Base-by-base conservation (phyloP, 2,329 filamentous ascomycete genomes). In the Magnaporthales sp. region DNA sequence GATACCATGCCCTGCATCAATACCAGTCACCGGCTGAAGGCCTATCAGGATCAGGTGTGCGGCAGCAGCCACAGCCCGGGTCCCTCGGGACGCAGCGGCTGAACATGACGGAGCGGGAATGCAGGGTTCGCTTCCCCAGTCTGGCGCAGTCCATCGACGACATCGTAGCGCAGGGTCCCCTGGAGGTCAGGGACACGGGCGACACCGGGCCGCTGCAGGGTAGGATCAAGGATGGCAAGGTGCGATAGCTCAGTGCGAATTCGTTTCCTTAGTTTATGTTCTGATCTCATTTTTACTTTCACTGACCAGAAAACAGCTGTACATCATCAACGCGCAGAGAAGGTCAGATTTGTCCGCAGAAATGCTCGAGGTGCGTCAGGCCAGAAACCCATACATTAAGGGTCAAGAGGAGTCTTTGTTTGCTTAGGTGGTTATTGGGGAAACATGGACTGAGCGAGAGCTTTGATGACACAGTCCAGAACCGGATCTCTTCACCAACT, bases 401-500 rank as follows among this genome's bases (percentile, higher is more conserved):
- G 38, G 5, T 51, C 15, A 2, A 51, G 19, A 6, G 38, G 8
- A 51, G n/a, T 51, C 11, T 7, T 51, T n/a, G 6, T 51, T 10
- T 26, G 13, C 11, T 11, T n/a, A 15, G 24, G 54, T n/a, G 22
- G 7, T 27, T 58, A 15, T 13, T 58, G 4, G 10, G 24, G n/a
- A 8, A 26, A 30, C n/a, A 64, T 15, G 62, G 62, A 67, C 29
- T 19, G 24, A 60, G 64, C 15, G 24, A 63, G 10, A 29, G 2
- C 58, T 38, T 31, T 54, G 32, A 66, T 46, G 30, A 63, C 51
- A 61, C 56, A 80, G 74, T 81, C 83, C 68, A 80, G 82, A 64
- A 77, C 77, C 51, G 82, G 84, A n/a, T 79, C 81, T 10, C 78
- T 87, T 0, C 80, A 84, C 72, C 81, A 84, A 69, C 78, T 87